phyloP scores from a whole-genome alignment of 768 basidiomycete species.

The Daedaleopsis nitida region DNA sequence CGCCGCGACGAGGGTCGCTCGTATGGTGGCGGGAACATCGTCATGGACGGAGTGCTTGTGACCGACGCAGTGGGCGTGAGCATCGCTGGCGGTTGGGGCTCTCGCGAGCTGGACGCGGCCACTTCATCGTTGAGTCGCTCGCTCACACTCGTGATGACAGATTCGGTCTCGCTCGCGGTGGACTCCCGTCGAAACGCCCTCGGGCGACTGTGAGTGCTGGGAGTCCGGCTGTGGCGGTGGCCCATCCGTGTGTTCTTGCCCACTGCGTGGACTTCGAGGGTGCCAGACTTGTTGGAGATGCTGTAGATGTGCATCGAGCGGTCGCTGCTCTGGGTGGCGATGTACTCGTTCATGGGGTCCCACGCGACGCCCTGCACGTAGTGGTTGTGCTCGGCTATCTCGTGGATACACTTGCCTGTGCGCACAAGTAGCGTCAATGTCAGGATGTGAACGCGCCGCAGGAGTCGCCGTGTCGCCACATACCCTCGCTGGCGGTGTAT shows the following conservation, averaged over 20 bases:
- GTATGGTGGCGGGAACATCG: conserved; percentile 62
- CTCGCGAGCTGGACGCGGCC: conserved; percentile 30
- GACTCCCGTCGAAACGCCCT: conserved; percentile 70
- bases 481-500: conserved; percentile 75
- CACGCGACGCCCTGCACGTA: conserved; percentile 99
- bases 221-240: conserved; percentile 69
- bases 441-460: neutral
- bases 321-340: conserved; percentile 97
- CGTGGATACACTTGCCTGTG: conserved; percentile 82
- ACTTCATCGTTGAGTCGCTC: conserved; percentile 58
- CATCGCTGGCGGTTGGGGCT: conserved; percentile 37
- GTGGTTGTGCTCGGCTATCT: conserved; percentile 92
- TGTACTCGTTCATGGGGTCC: conserved; percentile 97
- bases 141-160: conserved; percentile 49
- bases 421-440: neutral
- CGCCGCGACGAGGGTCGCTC: conserved; percentile 65
- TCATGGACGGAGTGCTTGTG: conserved; percentile 61
- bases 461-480: conserved; percentile 20
- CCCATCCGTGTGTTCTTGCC: conserved; percentile 85
- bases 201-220: conserved; percentile 60
- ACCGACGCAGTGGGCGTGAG: conserved; percentile 72
- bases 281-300: conserved; percentile 76
- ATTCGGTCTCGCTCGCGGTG: conserved; percentile 76
- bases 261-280: conserved; percentile 86
- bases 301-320: conserved; percentile 94